Base-by-base conservation (phyloP, 2,329 filamentous ascomycete species). In the Magnaporthiopsis poae region DNA sequence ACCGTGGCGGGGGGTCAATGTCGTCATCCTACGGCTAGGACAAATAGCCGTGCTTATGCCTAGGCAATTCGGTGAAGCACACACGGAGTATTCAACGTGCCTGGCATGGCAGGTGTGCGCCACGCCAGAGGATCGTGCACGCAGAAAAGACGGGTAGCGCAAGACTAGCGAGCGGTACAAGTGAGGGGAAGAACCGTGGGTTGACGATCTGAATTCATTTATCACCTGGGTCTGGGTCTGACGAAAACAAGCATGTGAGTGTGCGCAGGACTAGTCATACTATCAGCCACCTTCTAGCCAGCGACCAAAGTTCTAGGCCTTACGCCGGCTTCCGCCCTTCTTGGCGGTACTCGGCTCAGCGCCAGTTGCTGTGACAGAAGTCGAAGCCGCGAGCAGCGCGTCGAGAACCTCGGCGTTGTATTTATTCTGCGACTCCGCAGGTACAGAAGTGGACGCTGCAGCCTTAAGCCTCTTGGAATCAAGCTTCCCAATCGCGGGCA, bases 401-500 rank as follows among this genome's bases (percentile, higher is more conserved):
- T 83, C 80, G 67, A 87, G 75, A 62, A 86, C 76, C 59, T 81
- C 80, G 1, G 82, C 74, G 64, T 72, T 74, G 68, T 77, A 77
- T 9, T 69, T 68, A 5, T 69, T 61, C 25, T 65, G 61, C 11
- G 78, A 78, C 35, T 77, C 76, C 36, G 78, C 75, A 9, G 78
- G 69, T 52, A 79, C 71, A 35, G 78, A 74, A 3, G 67, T 60
- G 64, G 77, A 73, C 7, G 77, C 72, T 3, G 75, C 73, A 59
- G 74, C 70, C 2, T 75, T 66, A n/a, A 81, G 81, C 66, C 83
- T 81, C 75, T 84, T 84, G 56, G 87, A 84, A 72, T 94, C 90
- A 39, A 82, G 82, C 71, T 81, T 82, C 64, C 88, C 90, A 68
- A 94, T 83, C 39, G 84, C 74, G 0, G 87, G 84, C 3, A 94